Evolutionary conservation across 345 rosid genomes (phyloP), one percentile per base, ranked within the genome.

Genomic region (Camelina hispida): DNA sequence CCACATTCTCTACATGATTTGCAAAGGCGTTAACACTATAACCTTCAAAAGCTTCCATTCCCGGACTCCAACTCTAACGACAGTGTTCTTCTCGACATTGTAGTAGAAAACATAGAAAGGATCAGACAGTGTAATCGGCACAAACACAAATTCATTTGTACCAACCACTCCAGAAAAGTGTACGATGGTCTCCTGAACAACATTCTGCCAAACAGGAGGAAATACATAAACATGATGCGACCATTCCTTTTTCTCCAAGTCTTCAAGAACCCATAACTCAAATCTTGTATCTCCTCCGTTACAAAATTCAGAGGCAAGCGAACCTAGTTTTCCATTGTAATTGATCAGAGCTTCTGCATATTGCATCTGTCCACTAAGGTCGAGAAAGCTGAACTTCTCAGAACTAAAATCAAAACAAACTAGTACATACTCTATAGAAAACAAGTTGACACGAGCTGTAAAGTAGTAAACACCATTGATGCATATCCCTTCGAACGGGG

Each of bases 291-390:
- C 32, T 30, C 32, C 6, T 5, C 32, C 32, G 32, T 6, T 0
- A 52, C 1, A 3, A 0, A 4, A 1, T 2, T 2, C 8, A 52
- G 12, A 17, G 28, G 3, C 1, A 18, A 51, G 56, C 7, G 7
- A 9, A 5, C 62, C 68, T 23, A 63, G 25, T 25, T 63, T 25
- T 8, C 68, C 53, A 14, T 44, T 44, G 53, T 23, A 44, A 40
- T 44, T 44, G 1, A 32, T 6, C 7, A 32, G 35, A 32, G 35
- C 6, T 32, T 4, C 6, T 32, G 35, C 8, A 5, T 1, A 1
- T 4, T 6, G 35, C 35, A 32, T 5, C 6, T 1, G 35, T 5
- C 35, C 35, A 32, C 35, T 28, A 22, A 22, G 22, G 22, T 22
- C 1, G 1, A 22, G 1, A 22, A 22, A 22, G 22, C n/a, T n/a